phyloP scores from a whole-genome alignment of 1,284 basidiomycete genomes.

The Macrocybe sp. region DNA sequence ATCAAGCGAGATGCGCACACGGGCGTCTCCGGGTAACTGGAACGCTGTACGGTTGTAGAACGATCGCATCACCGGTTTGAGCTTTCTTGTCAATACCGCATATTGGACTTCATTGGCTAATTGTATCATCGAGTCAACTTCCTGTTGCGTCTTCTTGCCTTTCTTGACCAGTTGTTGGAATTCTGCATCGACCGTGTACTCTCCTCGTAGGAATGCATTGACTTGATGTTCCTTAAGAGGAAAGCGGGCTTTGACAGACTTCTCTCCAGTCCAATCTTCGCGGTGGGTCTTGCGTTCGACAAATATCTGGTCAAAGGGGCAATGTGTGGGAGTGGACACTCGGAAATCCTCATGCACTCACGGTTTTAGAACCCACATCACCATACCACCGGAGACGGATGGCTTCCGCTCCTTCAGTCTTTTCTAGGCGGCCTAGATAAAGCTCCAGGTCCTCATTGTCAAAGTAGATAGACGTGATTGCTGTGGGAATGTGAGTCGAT shows the following conservation, averaged over 20 bases:
- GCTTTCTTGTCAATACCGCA: conserved; percentile 77
- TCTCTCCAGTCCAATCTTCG: conserved; percentile 99
- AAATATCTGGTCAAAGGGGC: conserved; percentile 63
- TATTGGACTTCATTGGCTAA: conserved; percentile 97
- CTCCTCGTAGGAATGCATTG: conserved; percentile 87
- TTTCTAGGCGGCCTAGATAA: conserved; percentile 96
- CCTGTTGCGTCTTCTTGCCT: conserved; percentile 93
- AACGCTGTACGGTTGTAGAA: conserved; percentile 99
- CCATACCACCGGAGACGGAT: conserved; percentile 98
- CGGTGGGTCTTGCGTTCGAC: conserved; percentile 99
- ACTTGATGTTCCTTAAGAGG: conserved; percentile 94
- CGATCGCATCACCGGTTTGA: conserved; percentile 92
- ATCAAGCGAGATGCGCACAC: conserved; percentile 97
- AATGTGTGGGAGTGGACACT: neutral
- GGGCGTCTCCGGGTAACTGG: conserved; percentile 96
- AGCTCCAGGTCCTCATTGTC: conserved; percentile 96
- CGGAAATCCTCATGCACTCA: conserved; percentile 27
- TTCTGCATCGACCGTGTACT: conserved; percentile 93
- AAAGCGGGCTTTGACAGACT: conserved; percentile 98
- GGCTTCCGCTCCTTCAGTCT: conserved; percentile 98
- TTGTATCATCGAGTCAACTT: conserved; percentile 94
- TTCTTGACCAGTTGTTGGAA: conserved; percentile 87
- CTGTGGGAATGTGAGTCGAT: conserved; percentile 25
- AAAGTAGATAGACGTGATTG: conserved; percentile 87
- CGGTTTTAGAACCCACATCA: conserved; percentile 79